phyloP scores from a whole-genome alignment of 2,329 filamentous ascomycete genomes.

The Aspergillus niger region DNA sequence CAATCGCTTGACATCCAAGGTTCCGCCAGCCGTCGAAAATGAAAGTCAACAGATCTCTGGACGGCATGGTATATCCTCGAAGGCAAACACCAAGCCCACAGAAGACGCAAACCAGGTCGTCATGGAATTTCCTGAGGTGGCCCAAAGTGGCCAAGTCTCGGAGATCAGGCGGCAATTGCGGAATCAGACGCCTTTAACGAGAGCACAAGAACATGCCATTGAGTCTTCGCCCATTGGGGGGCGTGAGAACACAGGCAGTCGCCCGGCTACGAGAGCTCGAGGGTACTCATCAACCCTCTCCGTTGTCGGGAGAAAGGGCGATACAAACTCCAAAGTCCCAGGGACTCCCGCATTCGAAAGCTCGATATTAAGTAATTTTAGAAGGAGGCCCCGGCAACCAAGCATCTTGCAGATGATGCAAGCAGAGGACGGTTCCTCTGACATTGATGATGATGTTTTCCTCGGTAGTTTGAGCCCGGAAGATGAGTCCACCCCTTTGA shows the following conservation, averaged over 20 bases:
- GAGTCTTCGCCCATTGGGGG: slow-evolving; percentile 39
- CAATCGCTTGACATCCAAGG: slow-evolving; percentile 23
- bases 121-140: slow-evolving; percentile 7
- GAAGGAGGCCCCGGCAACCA: slow-evolving; percentile 45
- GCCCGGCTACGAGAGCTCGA: slow-evolving; percentile 40
- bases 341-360: slow-evolving; percentile 47
- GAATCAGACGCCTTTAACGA: slow-evolving; percentile 36
- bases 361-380: slow-evolving; percentile 48
- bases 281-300: slow-evolving; percentile 45
- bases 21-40: slow-evolving; percentile 6
- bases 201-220: slow-evolving; percentile 36
- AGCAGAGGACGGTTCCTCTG: slow-evolving; percentile 41
- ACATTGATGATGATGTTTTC: slow-evolving; percentile 44
- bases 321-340: slow-evolving; percentile 36
- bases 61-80: slow-evolving; percentile 1
- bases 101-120: neutral
- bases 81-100: slow-evolving; percentile 8
- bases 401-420: slow-evolving; percentile 50
- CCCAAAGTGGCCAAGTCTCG: slow-evolving; percentile 14
- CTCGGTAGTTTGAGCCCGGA: slow-evolving; percentile 46
- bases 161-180: slow-evolving; percentile 25
- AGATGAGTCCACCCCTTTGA: slow-evolving; percentile 49
- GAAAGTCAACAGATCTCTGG: neutral
- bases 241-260: slow-evolving; percentile 35
- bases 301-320: slow-evolving; percentile 40